These are phyloP conservation scores for Arabidopsis lyrata DNA, from an alignment of 441 rosid species.

Conservation along the genomic window DNA sequence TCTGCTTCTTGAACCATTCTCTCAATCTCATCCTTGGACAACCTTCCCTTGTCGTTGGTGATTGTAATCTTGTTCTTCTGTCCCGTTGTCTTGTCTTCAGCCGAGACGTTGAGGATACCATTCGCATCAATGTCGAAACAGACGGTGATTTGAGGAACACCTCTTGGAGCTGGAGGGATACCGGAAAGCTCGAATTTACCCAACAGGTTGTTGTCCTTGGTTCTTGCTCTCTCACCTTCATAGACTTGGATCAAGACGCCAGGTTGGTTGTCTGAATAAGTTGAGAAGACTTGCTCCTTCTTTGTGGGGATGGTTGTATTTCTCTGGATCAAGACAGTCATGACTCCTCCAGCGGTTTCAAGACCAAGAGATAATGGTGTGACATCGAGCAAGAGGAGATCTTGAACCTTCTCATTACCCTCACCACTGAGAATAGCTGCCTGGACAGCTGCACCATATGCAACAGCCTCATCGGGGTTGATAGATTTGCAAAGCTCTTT, in stretches of 20 bases:
- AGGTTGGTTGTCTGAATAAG: conserved; percentile 67
- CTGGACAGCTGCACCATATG: conserved; percentile 74
- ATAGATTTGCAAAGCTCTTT: conserved; percentile 72
- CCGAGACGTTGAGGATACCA: conserved; percentile 71
- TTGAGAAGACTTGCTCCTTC: conserved; percentile 68
- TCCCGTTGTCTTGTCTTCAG: conserved; percentile 72
- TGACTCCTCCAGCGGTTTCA: conserved; percentile 63
- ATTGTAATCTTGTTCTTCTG: conserved; percentile 74
- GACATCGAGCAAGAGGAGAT: conserved; percentile 61
- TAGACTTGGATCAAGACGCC: conserved; percentile 68
- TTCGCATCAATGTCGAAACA: conserved; percentile 70
- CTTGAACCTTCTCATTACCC: conserved; percentile 73
- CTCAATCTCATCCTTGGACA: conserved; percentile 69
- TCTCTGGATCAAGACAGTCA: conserved; percentile 62
- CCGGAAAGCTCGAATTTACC: conserved; percentile 71
- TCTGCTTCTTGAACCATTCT: conserved; percentile 76
- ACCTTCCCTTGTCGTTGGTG: conserved; percentile 71
- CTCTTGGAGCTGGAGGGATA: conserved; percentile 67
- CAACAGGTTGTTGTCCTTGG: conserved; percentile 63
- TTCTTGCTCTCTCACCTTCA: conserved; percentile 72
- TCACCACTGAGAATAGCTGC: conserved; percentile 70
- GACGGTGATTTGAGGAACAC: conserved; percentile 69
- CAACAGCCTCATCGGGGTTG: conserved; percentile 72
- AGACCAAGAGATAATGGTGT: conserved; percentile 69
- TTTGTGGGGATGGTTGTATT: conserved; percentile 70